phyloP scores from a whole-genome alignment of 176 grass and related monocot genomes.

The Alloteropsis semialata region DNA sequence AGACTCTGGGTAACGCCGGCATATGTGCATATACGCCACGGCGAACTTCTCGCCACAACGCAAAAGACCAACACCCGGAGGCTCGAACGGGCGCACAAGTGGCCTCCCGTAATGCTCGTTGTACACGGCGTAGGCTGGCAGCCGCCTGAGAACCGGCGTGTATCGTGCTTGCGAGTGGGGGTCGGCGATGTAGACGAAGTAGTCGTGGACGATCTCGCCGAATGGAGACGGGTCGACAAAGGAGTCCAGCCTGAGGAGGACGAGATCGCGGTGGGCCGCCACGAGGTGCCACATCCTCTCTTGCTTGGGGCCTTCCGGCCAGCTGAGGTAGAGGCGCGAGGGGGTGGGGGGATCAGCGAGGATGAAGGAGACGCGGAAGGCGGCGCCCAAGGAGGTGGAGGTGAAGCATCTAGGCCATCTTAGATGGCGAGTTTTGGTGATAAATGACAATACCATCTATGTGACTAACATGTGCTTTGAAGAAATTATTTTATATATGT shows the following conservation, averaged over 20 bases:
- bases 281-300: not conserved
- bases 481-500: no score
- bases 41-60: not conserved
- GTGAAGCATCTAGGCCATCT: no score
- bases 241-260: not conserved
- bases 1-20: not conserved
- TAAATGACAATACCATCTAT: no score
- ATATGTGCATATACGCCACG: not conserved
- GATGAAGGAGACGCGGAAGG: not conserved
- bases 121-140: not conserved
- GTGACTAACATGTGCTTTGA: no score
- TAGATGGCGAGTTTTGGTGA: no score
- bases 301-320: not conserved
- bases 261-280: not conserved
- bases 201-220: not conserved
- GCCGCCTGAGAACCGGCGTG: not conserved
- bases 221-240: not conserved
- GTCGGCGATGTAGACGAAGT: not conserved
- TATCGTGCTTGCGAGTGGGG: not conserved
- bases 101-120: no score
- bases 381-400: not conserved
- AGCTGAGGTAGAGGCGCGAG: not conserved
- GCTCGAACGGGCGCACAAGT: not conserved
- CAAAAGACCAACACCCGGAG: not conserved
- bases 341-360: not conserved